Base-by-base conservation (phyloP, 2,329 filamentous ascomycete genomes). In the Nemania diffusa region DNA sequence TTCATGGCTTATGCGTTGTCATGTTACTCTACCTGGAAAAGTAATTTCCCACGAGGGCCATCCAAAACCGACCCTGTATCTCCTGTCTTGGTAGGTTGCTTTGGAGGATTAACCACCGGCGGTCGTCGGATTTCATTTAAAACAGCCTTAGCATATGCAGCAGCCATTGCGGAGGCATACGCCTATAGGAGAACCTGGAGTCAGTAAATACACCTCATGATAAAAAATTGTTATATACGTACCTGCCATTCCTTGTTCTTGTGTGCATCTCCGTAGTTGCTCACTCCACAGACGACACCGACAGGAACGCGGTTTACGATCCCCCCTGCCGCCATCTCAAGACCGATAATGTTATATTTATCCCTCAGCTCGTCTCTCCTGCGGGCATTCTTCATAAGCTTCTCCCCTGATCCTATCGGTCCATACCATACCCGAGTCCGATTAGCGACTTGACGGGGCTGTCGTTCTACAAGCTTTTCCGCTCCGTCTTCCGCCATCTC, bases 271-370 rank as follows among this genome's bases (percentile, higher is more conserved):
- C 37, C 65, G 20, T 67, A 67, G 57, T 67, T 22, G 56, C 56
- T 64, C 17, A 64, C 59, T 8, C 64, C 65, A 3, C 56, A 57
- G 22, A 67, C 48, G 1, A 67, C 65, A 17, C 60, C 53, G 29
- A 59, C 50, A 1, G 65, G 56, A 17, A 64, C 51, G 27, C 52
- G 42, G 29, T 65, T 65, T 53, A 62, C 65, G 5, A 26, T 62
- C 22, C 65, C 62, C 4, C 57, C 65, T 9, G 53, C 62, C 46
- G 55, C 62, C 65, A 68, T 65, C 40, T 62, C 65, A 22, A 68
- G 46, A 17, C 57, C 52, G 15, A 65, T 64, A n/a, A 68, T 8
- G 8, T 59, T 57, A 22, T 58, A 53, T 5, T 48, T 57, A n/a
- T 65, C 57, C 22, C 57, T 65, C 37, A 65, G 24, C 40, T 62